Conservation (phyloP, 345 rosid species). For the Eucalyptus sp. region DNA sequence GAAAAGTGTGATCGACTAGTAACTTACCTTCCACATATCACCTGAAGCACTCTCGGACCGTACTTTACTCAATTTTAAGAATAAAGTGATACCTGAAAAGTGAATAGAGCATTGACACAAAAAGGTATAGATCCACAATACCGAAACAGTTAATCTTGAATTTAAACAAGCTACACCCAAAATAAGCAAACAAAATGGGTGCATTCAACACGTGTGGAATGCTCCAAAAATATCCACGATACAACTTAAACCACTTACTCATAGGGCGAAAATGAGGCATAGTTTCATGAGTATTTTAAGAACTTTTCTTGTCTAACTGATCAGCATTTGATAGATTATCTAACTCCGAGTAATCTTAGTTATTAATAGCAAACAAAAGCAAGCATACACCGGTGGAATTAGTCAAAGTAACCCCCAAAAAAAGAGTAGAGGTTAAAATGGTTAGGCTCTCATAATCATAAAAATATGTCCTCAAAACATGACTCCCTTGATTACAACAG, state of each 20-base stretch:
- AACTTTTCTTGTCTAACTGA: neutral
- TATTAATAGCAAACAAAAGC: neutral
- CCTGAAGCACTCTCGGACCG: constrained; percentile 18
- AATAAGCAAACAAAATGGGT: neutral
- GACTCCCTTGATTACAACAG: neutral
- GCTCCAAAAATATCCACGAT: neutral
- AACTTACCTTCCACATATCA: constrained; percentile 23
- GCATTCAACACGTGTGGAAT: neutral
- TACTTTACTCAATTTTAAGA: constrained; percentile 11
- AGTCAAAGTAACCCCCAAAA: neutral
- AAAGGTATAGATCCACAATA: neutral
- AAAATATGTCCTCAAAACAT: neutral
- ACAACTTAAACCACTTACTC: neutral
- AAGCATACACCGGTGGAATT: neutral
- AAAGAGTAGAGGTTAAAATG: neutral
- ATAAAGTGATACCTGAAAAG: constrained; percentile 13
- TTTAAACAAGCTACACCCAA: neutral
- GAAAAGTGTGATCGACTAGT: neutral
- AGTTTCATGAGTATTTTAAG: neutral
- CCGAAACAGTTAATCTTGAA: neutral
- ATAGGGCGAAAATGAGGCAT: neutral
- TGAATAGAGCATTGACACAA: neutral
- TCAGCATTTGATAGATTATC: neutral
- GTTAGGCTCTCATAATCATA: neutral
- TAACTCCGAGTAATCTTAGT: neutral